phyloP scores from a whole-genome alignment of 495 filamentous ascomycete genomes.

The Neurospora sp. region DNA sequence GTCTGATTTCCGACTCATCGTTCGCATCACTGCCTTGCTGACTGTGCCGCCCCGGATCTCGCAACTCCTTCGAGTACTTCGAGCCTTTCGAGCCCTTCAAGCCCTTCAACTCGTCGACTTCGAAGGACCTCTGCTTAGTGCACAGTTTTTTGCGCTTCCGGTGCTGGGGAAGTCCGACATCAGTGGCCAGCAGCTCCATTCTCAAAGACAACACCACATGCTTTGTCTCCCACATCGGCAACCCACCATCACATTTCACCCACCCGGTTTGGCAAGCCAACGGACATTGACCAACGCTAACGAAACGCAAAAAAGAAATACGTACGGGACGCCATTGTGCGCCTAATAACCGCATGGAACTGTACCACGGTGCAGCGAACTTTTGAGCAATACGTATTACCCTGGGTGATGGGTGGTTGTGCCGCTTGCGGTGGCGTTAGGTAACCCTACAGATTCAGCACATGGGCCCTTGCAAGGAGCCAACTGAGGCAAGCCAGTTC shows the following conservation, averaged over 20 bases:
- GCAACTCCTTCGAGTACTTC: not conserved
- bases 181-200: not conserved
- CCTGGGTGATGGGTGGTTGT: not conserved
- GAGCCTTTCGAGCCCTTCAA: not conserved
- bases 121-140: not conserved
- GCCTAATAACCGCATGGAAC: not conserved
- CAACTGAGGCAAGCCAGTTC: slow-evolving; percentile 4
- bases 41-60: not conserved
- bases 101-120: not conserved
- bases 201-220: not conserved
- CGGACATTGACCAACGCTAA: not conserved
- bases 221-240: not conserved
- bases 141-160: not conserved
- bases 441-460: not conserved
- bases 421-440: not conserved
- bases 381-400: not conserved
- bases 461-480: slow-evolving; percentile 1
- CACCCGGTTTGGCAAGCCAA: not conserved
- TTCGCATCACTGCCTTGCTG: not conserved
- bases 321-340: not conserved
- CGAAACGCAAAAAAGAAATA: not conserved
- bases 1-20: not conserved
- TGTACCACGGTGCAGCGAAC: not conserved
- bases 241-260: not conserved
- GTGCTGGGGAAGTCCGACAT: not conserved